Base-by-base conservation (phyloP, 345 rosid genomes). In the Arabis alpina region DNA sequence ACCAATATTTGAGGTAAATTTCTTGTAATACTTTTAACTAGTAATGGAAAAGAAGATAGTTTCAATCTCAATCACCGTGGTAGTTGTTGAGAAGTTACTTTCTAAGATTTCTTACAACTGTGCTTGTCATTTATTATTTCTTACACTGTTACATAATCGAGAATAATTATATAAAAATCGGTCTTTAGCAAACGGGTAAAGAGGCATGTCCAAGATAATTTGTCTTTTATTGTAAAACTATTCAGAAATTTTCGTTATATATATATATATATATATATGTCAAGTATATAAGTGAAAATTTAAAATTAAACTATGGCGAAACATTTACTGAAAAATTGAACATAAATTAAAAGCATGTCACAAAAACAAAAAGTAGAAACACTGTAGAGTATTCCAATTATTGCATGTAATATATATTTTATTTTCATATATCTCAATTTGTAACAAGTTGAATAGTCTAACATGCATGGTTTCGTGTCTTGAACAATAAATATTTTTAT, bases 1-100 rank as follows among this genome's bases (percentile, higher is more conserved):
- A 54, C 63, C 19, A 12, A 37, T 25, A 55, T 45, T 36, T 63
- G 57, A 45, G 70, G 70, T 64, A 40, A 43, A 54, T 34, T 54
- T 47, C 3, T 34, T 4, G 7, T 12, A 58, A 12, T 50, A 39
- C 51, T 70, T 70, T 37, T 59, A 51, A 6, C 4, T 50, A 47
- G 54, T 61, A 28, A 16, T 42, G 15, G 44, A 30, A 44, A 1
- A 14, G 2, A 34, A 10, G 7, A 34, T 8, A 13, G 43, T 30
- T 30, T 19, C 5, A 28, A 3, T 28, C 5, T 40, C 3, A 72
- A 34, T 58, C 61, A 66, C 77, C 72, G 77, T 74, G 14, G 49
- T 42, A 51, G 68, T 74, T 59, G 68, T 59, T 74, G 77, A 66
- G 68, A 59, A 74, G 47, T 74, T 66, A 74, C 61, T 66, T 36